Base-by-base conservation (phyloP, 2,329 filamentous ascomycete genomes). In the Paraconiothyrium sp. region DNA sequence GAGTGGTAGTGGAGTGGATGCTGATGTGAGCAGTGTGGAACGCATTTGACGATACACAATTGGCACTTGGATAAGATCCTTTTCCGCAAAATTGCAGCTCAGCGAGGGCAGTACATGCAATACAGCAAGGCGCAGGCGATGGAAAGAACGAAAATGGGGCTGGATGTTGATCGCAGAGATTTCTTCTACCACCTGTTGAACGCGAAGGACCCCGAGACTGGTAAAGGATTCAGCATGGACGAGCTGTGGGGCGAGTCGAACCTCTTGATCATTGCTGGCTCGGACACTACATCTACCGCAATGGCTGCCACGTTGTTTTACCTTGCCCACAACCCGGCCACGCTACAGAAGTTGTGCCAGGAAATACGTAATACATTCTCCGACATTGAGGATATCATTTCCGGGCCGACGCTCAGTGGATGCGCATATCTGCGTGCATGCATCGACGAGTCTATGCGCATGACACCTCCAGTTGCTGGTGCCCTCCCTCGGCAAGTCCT, bases 201-300 rank as follows among this genome's bases (percentile, higher is more conserved):
- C 58, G 80, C 83, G 55, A 79, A 80, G 68, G 79, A 86, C 67
- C 78, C 81, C 1, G 76, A 83, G 63, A 82, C 81, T 16, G 77
- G 80, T 61, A 69, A 79, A 35, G 76, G 81, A 54, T 79, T 83
- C 73, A 75, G 75, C 65, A 74, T 78, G 72, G 74, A 79, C 55
- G 83, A 85, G 66, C 66, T 85, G 24, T 83, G 81, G 77, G 80
- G 79, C 63, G 84, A 85, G 66, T 82, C 79, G 39, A 81, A 83
- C 57, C 73, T 83, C 2, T 67, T 85, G 27, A 84, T 85, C 61
- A 82, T 84, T 46, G 83, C 83, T 14, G 83, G 79, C 37, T 80
- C 77, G 1, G 81, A 83, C 59, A 83, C 81, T 4, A 81, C 80
- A 2, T 80, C 80, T 1, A 82, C 80, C 7, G 76, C 79, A 30